These are phyloP conservation scores for Miscanthus lutarioriparius DNA, from an alignment of 176 grass and related monocot species.

Conservation along the genomic window DNA sequence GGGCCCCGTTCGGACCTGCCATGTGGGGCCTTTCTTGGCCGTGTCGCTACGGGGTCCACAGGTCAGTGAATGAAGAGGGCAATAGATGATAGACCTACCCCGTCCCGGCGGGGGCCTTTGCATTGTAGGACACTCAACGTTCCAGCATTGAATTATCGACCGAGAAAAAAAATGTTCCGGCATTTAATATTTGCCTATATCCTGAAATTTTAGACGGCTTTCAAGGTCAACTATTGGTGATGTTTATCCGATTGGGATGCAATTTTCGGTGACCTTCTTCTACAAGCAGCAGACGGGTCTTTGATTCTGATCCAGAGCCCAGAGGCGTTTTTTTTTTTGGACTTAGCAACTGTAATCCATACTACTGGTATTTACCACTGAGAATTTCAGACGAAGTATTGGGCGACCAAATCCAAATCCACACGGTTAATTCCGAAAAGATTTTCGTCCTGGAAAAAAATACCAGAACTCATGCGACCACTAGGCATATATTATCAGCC, in stretches of 20 bases:
- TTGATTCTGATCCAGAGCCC: neutral
- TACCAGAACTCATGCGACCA: neutral
- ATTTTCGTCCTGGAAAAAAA: neutral
- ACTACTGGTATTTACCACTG: neutral
- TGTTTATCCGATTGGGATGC: neutral
- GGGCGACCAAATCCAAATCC: neutral
- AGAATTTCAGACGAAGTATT: neutral
- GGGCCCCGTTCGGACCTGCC: conserved; percentile 16
- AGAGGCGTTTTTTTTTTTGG: too few species aligned
- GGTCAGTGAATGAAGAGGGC: neutral
- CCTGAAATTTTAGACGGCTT: neutral
- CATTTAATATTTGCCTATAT: conserved; percentile 26
- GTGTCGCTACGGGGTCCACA: accelerated
- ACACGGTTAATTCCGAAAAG: neutral
- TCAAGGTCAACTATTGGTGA: conserved; percentile 8
- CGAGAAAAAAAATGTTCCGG: neutral
- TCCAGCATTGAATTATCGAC: conserved; percentile 25
- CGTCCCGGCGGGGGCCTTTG: neutral
- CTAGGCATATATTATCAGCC: neutral
- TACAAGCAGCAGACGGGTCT: neutral
- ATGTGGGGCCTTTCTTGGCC: neutral
- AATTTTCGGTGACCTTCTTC: neutral
- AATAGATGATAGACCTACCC: neutral
- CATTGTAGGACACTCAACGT: conserved; percentile 13
- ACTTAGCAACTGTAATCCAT: too few species aligned